Conservation (phyloP, 768 basidiomycete species). For the Tricholoma furcatifolium region DNA sequence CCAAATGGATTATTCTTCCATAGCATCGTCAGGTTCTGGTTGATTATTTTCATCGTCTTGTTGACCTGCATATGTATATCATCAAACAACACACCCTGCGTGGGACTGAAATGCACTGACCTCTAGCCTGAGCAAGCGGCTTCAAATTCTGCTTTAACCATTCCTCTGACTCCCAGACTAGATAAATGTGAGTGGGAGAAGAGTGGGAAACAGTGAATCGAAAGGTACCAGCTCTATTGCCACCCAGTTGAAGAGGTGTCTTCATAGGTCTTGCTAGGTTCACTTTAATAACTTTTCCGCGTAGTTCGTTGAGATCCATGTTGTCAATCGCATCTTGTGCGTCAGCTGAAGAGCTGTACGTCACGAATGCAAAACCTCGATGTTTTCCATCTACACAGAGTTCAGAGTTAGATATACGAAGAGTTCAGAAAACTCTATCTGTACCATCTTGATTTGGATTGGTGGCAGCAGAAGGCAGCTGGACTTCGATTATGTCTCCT, state of each 20-base stretch:
- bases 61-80: constrained; percentile 25
- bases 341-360: constrained; percentile 75
- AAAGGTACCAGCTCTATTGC: constrained; percentile 74
- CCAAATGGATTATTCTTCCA: constrained; percentile 58
- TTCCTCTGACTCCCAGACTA: constrained; percentile 98
- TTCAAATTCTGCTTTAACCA: constrained; percentile 86
- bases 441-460: constrained; percentile 65
- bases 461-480: constrained; percentile 78
- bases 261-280: constrained; percentile 86
- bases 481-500: constrained; percentile 94
- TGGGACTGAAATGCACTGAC: constrained; percentile 33
- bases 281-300: constrained; percentile 74
- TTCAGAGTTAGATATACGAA: constrained; percentile 5
- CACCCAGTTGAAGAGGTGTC: constrained; percentile 58
- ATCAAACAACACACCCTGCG: too few species aligned
- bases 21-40: constrained; percentile 44
- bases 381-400: constrained; percentile 62
- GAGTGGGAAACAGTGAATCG: neutral
- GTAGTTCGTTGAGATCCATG: constrained; percentile 93
- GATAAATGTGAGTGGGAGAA: neutral
- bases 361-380: constrained; percentile 93
- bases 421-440: constrained; percentile 10
- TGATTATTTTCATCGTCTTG: constrained; percentile 25
- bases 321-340: constrained; percentile 98
- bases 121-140: constrained; percentile 73